Conservation (phyloP, 805 yeast species). For the Lipomyces japonicus region DNA sequence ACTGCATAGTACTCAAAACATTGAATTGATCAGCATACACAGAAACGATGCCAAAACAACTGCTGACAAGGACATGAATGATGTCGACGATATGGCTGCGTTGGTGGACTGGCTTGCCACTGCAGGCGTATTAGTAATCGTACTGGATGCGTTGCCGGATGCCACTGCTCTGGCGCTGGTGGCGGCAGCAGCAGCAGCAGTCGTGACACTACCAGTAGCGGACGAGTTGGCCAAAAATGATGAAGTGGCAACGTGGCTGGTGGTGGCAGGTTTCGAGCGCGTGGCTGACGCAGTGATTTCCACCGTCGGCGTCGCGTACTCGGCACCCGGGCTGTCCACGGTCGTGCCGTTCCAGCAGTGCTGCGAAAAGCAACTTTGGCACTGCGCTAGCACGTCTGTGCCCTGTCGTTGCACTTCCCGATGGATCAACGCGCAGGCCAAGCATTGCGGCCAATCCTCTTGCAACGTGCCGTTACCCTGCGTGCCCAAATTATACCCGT, state of each 20-base stretch:
- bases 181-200: too few relatives aligned
- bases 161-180: too few relatives aligned
- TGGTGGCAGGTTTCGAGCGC: background rate
- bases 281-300: background rate
- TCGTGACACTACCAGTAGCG: background rate
- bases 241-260: background rate
- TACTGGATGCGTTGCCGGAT: too few relatives aligned
- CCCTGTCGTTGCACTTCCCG: conserved; percentile 70
- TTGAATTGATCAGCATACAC: too few relatives aligned
- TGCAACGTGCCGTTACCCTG: conserved; percentile 66
- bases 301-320: background rate
- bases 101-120: too few relatives aligned
- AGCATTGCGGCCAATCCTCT: conserved; percentile 64
- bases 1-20: too few relatives aligned
- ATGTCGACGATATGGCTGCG: too few relatives aligned
- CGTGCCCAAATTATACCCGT: conserved; percentile 70
- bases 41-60: too few relatives aligned
- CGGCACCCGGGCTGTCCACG: background rate
- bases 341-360: conserved; percentile 63
- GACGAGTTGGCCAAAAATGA: background rate
- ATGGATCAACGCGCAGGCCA: conserved; percentile 78
- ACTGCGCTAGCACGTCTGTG: conserved; percentile 57
- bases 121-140: too few relatives aligned
- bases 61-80: too few relatives aligned
- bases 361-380: conserved; percentile 62